phyloP scores from a whole-genome alignment of 495 filamentous ascomycete species.

The Diplogelasinospora grovesii region DNA sequence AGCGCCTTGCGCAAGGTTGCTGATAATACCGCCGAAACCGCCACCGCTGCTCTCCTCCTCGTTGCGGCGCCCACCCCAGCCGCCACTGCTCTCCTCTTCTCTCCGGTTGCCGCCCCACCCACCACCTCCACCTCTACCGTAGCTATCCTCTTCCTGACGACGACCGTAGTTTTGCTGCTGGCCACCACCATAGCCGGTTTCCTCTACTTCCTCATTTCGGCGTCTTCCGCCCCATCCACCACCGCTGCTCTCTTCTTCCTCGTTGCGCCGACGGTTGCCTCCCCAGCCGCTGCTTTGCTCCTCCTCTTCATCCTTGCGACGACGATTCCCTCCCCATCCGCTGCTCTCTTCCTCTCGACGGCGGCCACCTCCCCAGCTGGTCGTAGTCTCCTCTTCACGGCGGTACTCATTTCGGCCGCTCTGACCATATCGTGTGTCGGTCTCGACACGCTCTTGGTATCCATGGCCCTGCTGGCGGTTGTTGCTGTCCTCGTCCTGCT shows the following conservation, averaged over 20 bases:
- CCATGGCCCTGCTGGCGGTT: conserved; percentile 27
- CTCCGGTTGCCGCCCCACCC: background rate
- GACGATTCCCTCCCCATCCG: background rate
- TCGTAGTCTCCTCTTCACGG: conserved; percentile 17
- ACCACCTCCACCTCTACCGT: background rate
- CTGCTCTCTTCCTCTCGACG: conserved; percentile 20
- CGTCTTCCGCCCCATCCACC: conserved; percentile 3
- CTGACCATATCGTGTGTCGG: conserved; percentile 21
- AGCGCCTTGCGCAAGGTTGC: too few relatives aligned
- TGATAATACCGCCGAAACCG: too few relatives aligned
- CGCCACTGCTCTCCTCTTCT: conserved; percentile 1
- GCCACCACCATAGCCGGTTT: conserved; percentile 9
- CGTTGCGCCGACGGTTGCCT: conserved; percentile 3
- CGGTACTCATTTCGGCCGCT: conserved; percentile 8
- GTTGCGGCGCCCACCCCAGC: background rate
- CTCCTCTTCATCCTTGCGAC: conserved; percentile 3
- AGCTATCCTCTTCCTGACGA: background rate
- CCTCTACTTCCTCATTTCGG: conserved; percentile 5
- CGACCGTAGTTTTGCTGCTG: too few relatives aligned
- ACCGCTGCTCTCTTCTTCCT: conserved; percentile 7
- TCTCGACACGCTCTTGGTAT: conserved; percentile 33
- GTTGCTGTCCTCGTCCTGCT: conserved; percentile 28
- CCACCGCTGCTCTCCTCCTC: background rate
- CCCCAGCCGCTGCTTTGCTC: conserved; percentile 1
- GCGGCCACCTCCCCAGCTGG: conserved; percentile 5